Evolutionary conservation across 805 yeast species (phyloP).

Genomic region (Dipodascus albidus): DNA sequence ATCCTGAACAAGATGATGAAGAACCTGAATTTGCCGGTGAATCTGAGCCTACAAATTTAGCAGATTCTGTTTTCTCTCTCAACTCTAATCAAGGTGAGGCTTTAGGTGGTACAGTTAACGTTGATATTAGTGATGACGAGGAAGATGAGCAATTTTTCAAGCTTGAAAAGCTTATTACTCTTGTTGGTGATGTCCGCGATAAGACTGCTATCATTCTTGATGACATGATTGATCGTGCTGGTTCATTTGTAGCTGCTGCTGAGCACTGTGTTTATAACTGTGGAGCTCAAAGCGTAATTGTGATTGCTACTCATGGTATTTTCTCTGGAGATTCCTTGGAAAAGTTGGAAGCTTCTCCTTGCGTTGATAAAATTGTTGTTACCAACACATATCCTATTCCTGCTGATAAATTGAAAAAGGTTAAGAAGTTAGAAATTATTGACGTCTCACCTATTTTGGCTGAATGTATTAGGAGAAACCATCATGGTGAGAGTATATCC

Average conservation of each 20-base stretch:
- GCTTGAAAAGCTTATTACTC: conserved; percentile 77
- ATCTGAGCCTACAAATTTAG: conserved; percentile 20
- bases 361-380: conserved; percentile 84
- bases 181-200: conserved; percentile 90
- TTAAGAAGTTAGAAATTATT: conserved; percentile 69
- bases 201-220: conserved; percentile 90
- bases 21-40: conserved; percentile 18
- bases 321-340: conserved; percentile 76
- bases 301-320: conserved; percentile 93
- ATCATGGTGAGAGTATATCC: conserved; percentile 93
- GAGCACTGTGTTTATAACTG: conserved; percentile 93
- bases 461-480: conserved; percentile 97
- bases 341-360: conserved; percentile 61
- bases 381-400: conserved; percentile 93
- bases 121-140: conserved; percentile 61
- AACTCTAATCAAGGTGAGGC: conserved; percentile 35
- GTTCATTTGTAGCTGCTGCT: conserved; percentile 92
- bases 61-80: conserved; percentile 7
- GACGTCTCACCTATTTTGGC: conserved; percentile 94
- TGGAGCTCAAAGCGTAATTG: conserved; percentile 85
- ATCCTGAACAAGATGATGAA: conserved; percentile 27
- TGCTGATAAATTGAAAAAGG: conserved; percentile 41
- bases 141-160: conserved; percentile 61
- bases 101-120: conserved; percentile 73
- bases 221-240: conserved; percentile 95